phyloP scores from a whole-genome alignment of 2,329 filamentous ascomycete species.

The Stenocarpella maydis region DNA sequence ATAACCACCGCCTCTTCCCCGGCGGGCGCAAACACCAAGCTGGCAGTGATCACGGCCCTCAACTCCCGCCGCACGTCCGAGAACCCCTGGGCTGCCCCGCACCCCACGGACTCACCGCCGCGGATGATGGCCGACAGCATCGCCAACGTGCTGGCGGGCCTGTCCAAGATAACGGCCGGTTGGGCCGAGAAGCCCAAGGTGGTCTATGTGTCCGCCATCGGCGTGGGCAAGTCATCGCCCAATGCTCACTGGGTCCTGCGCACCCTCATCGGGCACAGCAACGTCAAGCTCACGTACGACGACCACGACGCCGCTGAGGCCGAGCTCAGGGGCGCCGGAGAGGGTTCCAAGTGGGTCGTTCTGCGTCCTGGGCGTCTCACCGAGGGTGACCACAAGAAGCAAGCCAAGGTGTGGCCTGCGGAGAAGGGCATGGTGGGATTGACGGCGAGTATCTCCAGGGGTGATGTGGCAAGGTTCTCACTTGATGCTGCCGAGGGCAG shows the following conservation, averaged over 20 bases:
- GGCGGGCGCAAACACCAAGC: not conserved
- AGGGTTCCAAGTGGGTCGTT: not conserved
- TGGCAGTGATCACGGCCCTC: not conserved
- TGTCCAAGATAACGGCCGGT: not conserved
- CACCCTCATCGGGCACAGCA: conserved; percentile 11
- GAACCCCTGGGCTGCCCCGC: conserved; percentile 5
- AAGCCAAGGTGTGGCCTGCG: not conserved
- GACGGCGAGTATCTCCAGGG: not conserved
- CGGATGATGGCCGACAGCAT: conserved; percentile 22
- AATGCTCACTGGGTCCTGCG: conserved; percentile 18
- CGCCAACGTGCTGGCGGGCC: not conserved
- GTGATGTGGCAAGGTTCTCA: not conserved
- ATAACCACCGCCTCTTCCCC: not conserved
- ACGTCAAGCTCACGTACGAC: conserved; percentile 2
- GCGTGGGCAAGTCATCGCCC: conserved; percentile 6
- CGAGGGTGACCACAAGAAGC: not conserved
- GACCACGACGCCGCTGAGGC: conserved; percentile 8
- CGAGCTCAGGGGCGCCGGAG: not conserved
- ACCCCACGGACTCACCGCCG: conserved; percentile 17
- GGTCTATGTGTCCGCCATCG: conserved; percentile 8
- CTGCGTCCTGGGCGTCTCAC: conserved; percentile 11
- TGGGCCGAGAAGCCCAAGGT: conserved; percentile 13
- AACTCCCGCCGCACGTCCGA: conserved; percentile 21
- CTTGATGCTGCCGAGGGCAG: not conserved
- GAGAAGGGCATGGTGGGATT: conserved; percentile 17